Conservation (phyloP, 148 eudicot species). For the Rhododendron henanense region DNA sequence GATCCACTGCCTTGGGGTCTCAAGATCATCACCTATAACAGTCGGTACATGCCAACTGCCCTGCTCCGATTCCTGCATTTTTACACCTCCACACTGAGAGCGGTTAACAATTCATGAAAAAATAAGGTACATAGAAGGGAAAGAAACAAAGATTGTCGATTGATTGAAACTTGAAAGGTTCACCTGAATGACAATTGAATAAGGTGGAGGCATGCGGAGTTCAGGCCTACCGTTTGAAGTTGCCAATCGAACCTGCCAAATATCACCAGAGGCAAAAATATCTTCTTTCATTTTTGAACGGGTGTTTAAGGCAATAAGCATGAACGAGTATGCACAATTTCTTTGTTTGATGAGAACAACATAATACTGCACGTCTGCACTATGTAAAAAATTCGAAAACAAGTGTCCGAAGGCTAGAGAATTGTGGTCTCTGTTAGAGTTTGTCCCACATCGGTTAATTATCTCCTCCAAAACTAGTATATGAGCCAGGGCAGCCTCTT, state of each 20-base stretch:
- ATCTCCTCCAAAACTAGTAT: no score
- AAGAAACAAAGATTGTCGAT: not conserved
- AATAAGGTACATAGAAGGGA: not conserved
- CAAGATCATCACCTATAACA: conserved; percentile 65
- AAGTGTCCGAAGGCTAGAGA: not conserved
- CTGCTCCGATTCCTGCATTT: conserved; percentile 62
- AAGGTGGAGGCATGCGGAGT: conserved; percentile 88
- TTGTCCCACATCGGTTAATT: no score
- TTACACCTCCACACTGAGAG: conserved; percentile 7
- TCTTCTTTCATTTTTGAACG: not conserved
- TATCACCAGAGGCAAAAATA: conserved; percentile 4
- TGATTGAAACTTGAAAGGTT: not conserved
- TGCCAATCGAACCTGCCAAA: conserved; percentile 56
- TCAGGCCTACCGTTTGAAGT: conserved; percentile 36
- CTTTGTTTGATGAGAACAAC: not conserved
- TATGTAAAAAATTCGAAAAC: not conserved
- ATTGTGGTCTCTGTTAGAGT: not conserved
- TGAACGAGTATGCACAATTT: not conserved
- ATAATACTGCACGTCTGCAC: not conserved
- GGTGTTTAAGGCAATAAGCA: not conserved
- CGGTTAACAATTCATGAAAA: not conserved
- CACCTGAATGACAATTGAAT: conserved; percentile 79
- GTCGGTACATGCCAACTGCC: conserved; percentile 94
- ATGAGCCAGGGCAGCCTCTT: no score
- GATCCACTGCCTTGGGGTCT: conserved; percentile 74